These are phyloP conservation scores for Mycena vulgaris DNA, from an alignment of 768 basidiomycete genomes.

Conservation along the genomic window DNA sequence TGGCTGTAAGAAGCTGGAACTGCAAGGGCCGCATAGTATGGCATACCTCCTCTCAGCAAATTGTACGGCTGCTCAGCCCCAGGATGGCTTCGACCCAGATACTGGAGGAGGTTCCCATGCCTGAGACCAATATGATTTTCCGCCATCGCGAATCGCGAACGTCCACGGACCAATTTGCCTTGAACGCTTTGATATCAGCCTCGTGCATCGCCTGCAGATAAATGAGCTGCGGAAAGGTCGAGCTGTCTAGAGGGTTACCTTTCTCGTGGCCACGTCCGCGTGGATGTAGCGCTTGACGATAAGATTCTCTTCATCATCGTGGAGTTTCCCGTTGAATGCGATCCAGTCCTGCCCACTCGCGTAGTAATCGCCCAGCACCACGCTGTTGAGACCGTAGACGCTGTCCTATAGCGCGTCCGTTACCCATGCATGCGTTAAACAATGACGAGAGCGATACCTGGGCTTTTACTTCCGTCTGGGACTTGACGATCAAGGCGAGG, in stretches of 20 bases:
- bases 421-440: neutral
- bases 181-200: conserved; percentile 28
- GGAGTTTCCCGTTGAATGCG: conserved; percentile 17
- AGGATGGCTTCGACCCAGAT: conserved; percentile 22
- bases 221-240: neutral
- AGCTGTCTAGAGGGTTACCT: neutral
- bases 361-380: conserved; percentile 1
- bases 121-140: neutral
- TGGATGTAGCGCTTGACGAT: conserved; percentile 16
- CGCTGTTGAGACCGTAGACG: conserved; percentile 10
- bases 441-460: neutral
- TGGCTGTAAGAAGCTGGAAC: neutral
- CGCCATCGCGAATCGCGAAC: neutral
- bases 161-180: conserved; percentile 14
- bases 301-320: neutral
- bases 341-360: conserved; percentile 23
- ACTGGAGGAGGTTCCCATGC: conserved; percentile 28
- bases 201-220: conserved; percentile 16
- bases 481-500: neutral
- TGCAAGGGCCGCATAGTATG: too few species aligned
- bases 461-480: neutral
- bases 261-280: neutral
- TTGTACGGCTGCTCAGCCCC: conserved; percentile 13
- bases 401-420: neutral
- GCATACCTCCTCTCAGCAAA: conserved; percentile 22